A percentile compares a stretch with the other conserved stretches of the same genome.
Conservation (phyloP, 2,329 filamentous ascomycete genomes). For the Sporothrix humicola region DNA sequence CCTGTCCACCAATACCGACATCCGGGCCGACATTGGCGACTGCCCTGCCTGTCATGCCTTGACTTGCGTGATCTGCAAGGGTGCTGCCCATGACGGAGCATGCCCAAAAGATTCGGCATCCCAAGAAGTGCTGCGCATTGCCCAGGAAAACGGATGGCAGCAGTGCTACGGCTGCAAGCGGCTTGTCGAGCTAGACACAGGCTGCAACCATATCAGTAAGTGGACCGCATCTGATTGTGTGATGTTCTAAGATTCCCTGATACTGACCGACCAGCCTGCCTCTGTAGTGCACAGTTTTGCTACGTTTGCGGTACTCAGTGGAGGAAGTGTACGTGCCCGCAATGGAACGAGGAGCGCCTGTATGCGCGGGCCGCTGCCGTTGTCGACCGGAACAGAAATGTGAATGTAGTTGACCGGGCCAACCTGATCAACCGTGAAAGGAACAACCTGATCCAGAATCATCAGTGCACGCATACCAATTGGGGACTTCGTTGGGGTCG, state of each 20-base stretch:
- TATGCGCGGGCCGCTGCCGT: slow-evolving; percentile 44
- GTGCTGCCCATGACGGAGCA: slow-evolving; percentile 50
- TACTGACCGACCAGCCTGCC: slow-evolving; percentile 49
- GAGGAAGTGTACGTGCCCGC: slow-evolving; percentile 49
- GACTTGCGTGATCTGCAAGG: slow-evolving; percentile 62
- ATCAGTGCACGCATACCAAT: slow-evolving; percentile 48
- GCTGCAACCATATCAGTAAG: slow-evolving; percentile 65
- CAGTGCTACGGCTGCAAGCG: slow-evolving; percentile 53
- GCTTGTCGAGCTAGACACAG: slow-evolving; percentile 56
- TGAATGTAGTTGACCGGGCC: slow-evolving; percentile 37
- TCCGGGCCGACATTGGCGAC: slow-evolving; percentile 45
- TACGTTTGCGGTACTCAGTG: slow-evolving; percentile 53
- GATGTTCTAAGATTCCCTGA: background rate
- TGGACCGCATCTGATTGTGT: slow-evolving; percentile 33
- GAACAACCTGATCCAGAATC: slow-evolving; percentile 41
- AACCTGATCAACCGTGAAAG: background rate
- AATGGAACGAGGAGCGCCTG: slow-evolving; percentile 49
- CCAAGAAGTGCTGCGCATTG: slow-evolving; percentile 50
- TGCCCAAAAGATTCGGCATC: slow-evolving; percentile 54
- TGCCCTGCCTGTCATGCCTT: slow-evolving; percentile 45
- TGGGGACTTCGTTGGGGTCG: slow-evolving; percentile 48
- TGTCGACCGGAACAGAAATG: slow-evolving; percentile 41
- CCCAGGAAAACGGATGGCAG: slow-evolving; percentile 56
- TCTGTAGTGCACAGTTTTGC: slow-evolving; percentile 56
- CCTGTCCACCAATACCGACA: slow-evolving; percentile 45